Evolutionary conservation across 345 rosid species (phyloP).

Genomic region (Eucalyptus coolabah): DNA sequence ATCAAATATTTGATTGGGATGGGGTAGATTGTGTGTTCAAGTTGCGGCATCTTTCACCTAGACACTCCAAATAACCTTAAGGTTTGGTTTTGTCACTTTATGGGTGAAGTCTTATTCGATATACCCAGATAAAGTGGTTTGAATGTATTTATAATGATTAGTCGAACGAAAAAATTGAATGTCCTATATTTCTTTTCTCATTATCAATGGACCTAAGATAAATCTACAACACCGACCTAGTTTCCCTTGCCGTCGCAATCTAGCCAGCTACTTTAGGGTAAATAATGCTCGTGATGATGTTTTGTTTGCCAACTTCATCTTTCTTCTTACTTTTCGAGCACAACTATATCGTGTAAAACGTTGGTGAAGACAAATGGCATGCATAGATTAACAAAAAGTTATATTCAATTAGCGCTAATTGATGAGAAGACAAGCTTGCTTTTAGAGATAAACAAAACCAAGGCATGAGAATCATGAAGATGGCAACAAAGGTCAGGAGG

Average conservation of each 20-base stretch:
- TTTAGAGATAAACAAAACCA: not conserved
- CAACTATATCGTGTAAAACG: not conserved
- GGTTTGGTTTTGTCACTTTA: not conserved
- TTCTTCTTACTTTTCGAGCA: not conserved
- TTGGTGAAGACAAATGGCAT: not conserved
- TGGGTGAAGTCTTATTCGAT: not conserved
- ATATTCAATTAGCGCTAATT: not conserved
- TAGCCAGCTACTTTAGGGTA: not conserved
- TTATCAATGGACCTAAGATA: not conserved
- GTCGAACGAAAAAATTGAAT: not conserved
- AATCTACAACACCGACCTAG: not conserved
- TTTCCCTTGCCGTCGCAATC: not conserved
- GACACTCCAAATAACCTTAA: not conserved
- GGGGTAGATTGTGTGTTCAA: not conserved
- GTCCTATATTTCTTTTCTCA: not conserved
- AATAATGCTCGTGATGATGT: not conserved
- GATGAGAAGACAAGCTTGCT: not conserved
- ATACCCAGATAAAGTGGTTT: rapidly evolving
- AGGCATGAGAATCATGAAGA: not conserved
- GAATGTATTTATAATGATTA: not conserved
- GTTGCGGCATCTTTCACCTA: not conserved
- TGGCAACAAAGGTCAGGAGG: not conserved
- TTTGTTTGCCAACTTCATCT: not conserved
- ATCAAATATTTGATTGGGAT: not conserved
- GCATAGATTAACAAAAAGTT: not conserved